Evolutionary conservation across 768 basidiomycete species (phyloP).

Genomic region (Mrakia frigida): DNA sequence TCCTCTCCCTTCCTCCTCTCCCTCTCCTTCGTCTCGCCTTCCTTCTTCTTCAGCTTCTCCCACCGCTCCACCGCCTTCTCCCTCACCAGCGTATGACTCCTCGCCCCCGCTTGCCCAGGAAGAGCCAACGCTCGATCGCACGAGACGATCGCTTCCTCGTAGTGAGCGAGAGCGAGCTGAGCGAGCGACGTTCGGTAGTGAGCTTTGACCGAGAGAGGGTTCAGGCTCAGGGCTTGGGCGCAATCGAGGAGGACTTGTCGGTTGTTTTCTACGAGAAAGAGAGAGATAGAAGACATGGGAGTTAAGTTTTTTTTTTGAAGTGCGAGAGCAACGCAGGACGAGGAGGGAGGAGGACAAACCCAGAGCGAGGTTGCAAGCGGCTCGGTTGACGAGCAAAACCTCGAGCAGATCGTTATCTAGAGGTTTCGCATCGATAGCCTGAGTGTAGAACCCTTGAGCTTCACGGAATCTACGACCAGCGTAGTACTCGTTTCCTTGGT

Average conservation of each 20-base stretch:
- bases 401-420: slow-evolving; percentile 55
- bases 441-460: slow-evolving; percentile 81
- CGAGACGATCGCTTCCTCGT: slow-evolving; percentile 78
- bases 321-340: too few relatives aligned
- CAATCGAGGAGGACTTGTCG: slow-evolving; percentile 81
- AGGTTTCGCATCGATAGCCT: slow-evolving; percentile 80
- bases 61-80: slow-evolving; percentile 53
- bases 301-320: too few relatives aligned
- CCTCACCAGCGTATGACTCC: slow-evolving; percentile 31
- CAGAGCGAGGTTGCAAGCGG: slow-evolving; percentile 78
- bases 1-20: slow-evolving; percentile 46
- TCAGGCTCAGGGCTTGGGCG: slow-evolving; percentile 62
- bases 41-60: slow-evolving; percentile 37
- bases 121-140: slow-evolving; percentile 63
- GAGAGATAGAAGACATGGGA: background rate
- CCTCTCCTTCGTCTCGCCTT: slow-evolving; percentile 35
- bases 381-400: slow-evolving; percentile 77
- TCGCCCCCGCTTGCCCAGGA: slow-evolving; percentile 48
- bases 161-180: slow-evolving; percentile 64
- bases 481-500: slow-evolving; percentile 93
- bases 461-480: slow-evolving; percentile 79
- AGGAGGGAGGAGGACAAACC: slow-evolving; percentile 18
- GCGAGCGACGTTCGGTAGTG: slow-evolving; percentile 79
- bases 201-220: slow-evolving; percentile 68
- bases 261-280: slow-evolving; percentile 63